phyloP scores from a whole-genome alignment of 2,329 filamentous ascomycete genomes.

The Apiospora rasikravindrae region DNA sequence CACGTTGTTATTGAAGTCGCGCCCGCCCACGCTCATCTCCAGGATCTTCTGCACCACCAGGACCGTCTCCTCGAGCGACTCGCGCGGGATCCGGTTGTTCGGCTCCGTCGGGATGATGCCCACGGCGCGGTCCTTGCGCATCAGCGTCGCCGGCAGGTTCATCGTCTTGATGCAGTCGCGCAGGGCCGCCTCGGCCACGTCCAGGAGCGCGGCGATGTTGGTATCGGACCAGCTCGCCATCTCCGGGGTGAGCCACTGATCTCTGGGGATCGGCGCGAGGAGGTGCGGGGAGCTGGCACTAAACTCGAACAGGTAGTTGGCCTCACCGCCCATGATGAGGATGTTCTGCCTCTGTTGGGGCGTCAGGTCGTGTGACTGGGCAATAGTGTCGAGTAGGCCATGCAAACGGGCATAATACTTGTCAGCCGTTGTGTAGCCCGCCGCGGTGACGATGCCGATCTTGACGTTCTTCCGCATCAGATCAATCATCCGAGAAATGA shows the following conservation, averaged over 20 bases:
- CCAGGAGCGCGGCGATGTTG: constrained; percentile 81
- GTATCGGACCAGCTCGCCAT: constrained; percentile 79
- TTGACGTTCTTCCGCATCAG: constrained; percentile 80
- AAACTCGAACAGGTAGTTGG: constrained; percentile 92
- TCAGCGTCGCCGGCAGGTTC: constrained; percentile 76
- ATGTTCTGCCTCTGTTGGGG: constrained; percentile 75
- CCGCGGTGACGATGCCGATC: constrained; percentile 95
- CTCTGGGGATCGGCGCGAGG: constrained; percentile 69
- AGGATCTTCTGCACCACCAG: constrained; percentile 92
- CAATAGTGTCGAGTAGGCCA: constrained; percentile 83
- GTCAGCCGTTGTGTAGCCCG: constrained; percentile 87
- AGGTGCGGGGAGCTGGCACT: constrained; percentile 67
- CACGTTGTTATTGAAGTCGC: constrained; percentile 32
- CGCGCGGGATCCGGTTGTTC: constrained; percentile 74
- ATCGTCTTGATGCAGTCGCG: constrained; percentile 81
- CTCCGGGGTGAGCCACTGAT: constrained; percentile 76
- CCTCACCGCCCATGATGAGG: constrained; percentile 93
- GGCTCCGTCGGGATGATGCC: constrained; percentile 73
- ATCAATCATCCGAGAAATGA: constrained; percentile 71
- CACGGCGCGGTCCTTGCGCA: constrained; percentile 88
- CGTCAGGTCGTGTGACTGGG: constrained; percentile 62
- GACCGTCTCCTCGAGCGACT: constrained; percentile 94
- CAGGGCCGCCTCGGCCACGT: constrained; percentile 85
- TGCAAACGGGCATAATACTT: constrained; percentile 87
- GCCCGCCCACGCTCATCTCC: constrained; percentile 73